These are phyloP conservation scores for Chytriomyces confervae DNA, from an alignment of 192 early-diverging fungal genomes.

Conservation along the genomic window DNA sequence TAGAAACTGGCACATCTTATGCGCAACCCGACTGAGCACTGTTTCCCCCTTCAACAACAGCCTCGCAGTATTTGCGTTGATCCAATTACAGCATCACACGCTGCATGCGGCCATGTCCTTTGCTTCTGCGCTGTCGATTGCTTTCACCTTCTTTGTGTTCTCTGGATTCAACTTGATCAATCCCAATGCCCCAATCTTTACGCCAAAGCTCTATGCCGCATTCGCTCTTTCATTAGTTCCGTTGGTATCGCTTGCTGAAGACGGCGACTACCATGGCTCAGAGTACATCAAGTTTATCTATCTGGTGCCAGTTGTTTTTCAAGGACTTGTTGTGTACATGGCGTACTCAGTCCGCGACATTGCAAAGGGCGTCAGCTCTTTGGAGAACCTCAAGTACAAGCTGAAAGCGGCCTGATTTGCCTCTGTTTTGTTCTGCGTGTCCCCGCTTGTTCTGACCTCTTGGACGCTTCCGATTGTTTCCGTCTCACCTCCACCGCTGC, in stretches of 20 bases:
- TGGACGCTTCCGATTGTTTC: no score
- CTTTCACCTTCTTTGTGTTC: slow-evolving; percentile 9
- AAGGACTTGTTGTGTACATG: neutral
- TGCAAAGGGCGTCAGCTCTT: neutral
- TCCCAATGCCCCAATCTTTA: neutral
- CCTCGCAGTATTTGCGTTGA: neutral
- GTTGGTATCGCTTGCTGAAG: neutral
- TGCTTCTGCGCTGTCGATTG: neutral
- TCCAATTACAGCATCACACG: slow-evolving; percentile 1
- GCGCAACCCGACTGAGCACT: no score
- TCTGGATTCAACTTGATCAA: neutral
- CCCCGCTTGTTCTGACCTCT: neutral
- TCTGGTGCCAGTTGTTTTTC: slow-evolving; percentile 2
- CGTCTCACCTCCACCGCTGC: no score
- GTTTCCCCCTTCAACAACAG: neutral
- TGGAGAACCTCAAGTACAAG: slow-evolving; percentile 6
- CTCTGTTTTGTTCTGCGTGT: neutral
- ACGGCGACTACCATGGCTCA: neutral
- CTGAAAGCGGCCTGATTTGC: slow-evolving; percentile 18
- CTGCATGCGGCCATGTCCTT: neutral
- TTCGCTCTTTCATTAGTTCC: neutral
- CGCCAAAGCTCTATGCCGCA: neutral
- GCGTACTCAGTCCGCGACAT: neutral
- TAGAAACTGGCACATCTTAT: neutral
- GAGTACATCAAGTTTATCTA: slow-evolving; percentile 1